These are phyloP conservation scores for Pseudopyrenochaeta lycopersici DNA, from an alignment of 2,329 filamentous ascomycete species.

Conservation along the genomic window DNA sequence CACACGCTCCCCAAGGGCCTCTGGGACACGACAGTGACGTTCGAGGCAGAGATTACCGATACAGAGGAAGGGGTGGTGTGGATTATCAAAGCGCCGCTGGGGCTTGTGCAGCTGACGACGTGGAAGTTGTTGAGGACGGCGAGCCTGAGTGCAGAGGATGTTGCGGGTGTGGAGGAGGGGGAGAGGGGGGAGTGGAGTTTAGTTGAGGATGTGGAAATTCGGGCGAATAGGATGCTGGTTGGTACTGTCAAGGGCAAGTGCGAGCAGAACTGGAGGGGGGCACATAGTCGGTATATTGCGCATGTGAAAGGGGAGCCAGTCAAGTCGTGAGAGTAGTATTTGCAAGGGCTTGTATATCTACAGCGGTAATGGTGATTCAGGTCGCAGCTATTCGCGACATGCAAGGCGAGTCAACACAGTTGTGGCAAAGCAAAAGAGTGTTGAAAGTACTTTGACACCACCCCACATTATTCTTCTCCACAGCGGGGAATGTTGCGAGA, in stretches of 20 bases:
- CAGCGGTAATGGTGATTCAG: too few relatives aligned
- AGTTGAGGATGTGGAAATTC: conserved; percentile 49
- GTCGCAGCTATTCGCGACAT: too few relatives aligned
- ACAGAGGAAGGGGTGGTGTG: conserved; percentile 44
- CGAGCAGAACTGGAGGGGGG: conserved; percentile 46
- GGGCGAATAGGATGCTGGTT: conserved; percentile 41
- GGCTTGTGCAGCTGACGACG: conserved; percentile 41
- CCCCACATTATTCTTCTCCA: too few relatives aligned
- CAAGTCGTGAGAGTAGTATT: background rate
- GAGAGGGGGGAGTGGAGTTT: conserved; percentile 40
- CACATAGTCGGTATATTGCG: conserved; percentile 41
- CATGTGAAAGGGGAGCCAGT: conserved; percentile 23
- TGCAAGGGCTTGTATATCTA: background rate
- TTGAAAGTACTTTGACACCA: too few relatives aligned
- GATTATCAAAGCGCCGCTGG: conserved; percentile 47
- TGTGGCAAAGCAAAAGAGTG: too few relatives aligned
- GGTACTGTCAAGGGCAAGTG: conserved; percentile 49
- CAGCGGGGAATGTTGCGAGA: background rate
- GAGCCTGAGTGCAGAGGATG: conserved; percentile 19
- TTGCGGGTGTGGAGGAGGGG: conserved; percentile 11
- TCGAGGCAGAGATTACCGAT: conserved; percentile 45
- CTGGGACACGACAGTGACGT: conserved; percentile 48
- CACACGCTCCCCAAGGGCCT: conserved; percentile 46
- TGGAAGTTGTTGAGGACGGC: conserved; percentile 40
- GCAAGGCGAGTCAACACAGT: too few relatives aligned